Percentiles rank a stretch among this genome's conserved stretches.
Evolutionary conservation across 2,329 filamentous ascomycete species (phyloP).

Genomic region (Xenosphaeropsis pyriputrescens): DNA sequence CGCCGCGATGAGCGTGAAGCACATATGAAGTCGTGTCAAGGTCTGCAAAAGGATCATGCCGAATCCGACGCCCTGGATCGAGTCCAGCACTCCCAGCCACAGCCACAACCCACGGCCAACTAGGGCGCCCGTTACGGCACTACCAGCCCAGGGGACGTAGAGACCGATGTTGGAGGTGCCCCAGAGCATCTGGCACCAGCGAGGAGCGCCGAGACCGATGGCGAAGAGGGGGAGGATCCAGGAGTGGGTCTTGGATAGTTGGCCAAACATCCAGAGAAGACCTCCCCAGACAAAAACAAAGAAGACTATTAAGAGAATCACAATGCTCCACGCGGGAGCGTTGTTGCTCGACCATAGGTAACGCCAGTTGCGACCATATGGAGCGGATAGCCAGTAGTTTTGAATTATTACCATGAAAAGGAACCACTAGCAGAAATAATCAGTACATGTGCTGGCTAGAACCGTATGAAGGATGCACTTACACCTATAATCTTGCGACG

Average conservation of each 20-base stretch:
- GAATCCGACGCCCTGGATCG: conserved; percentile 47
- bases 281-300: conserved; percentile 37
- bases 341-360: conserved; percentile 21
- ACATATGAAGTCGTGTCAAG: conserved; percentile 46
- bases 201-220: conserved; percentile 47
- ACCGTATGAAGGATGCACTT: not conserved
- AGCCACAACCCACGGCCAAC: conserved; percentile 44
- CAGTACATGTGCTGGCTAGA: too few relatives aligned
- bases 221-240: conserved; percentile 54
- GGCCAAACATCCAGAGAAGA: conserved; percentile 32
- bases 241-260: conserved; percentile 40
- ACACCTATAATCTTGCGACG: conserved; percentile 45
- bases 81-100: conserved; percentile 49
- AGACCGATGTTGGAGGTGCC: conserved; percentile 40
- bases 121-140: conserved; percentile 34
- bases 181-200: conserved; percentile 56
- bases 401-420: conserved; percentile 46
- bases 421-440: conserved; percentile 30
- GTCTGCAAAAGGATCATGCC: conserved; percentile 53
- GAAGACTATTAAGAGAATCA: conserved; percentile 37
- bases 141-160: conserved; percentile 46
- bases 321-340: conserved; percentile 38
- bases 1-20: conserved; percentile 41
- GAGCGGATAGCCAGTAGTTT: conserved; percentile 51
- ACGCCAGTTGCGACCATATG: conserved; percentile 50